Percentiles rank a stretch among this genome's conserved stretches.
Evolutionary conservation across 768 basidiomycete genomes (phyloP).

Genomic region (Hypsizygus marmoreus): DNA sequence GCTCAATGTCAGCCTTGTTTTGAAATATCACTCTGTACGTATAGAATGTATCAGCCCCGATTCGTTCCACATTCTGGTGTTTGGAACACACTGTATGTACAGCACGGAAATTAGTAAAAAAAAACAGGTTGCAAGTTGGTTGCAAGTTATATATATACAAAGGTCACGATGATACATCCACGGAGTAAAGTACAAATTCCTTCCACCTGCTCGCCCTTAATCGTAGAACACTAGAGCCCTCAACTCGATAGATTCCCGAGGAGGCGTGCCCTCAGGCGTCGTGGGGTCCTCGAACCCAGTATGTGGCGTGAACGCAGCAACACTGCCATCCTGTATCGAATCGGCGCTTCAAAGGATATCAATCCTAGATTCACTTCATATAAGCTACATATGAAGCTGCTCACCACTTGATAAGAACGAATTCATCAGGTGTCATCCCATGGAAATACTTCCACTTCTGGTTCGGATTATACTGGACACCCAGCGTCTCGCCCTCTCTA

Average conservation of each 20-base stretch:
- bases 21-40: too few relatives aligned
- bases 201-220: slow-evolving; percentile 13
- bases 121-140: too few relatives aligned
- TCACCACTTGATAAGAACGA: slow-evolving; percentile 56
- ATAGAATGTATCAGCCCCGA: too few relatives aligned
- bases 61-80: too few relatives aligned
- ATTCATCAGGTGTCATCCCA: slow-evolving; percentile 49
- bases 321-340: slow-evolving; percentile 43
- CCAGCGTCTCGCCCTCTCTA: slow-evolving; percentile 51
- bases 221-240: slow-evolving; percentile 68
- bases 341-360: slow-evolving; percentile 13
- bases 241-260: slow-evolving; percentile 62
- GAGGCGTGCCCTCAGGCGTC: slow-evolving; percentile 49
- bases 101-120: too few relatives aligned
- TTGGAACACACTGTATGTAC: too few relatives aligned
- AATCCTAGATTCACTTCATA: not conserved
- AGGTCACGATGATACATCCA: too few relatives aligned
- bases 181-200: not conserved
- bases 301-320: slow-evolving; percentile 61
- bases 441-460: slow-evolving; percentile 54
- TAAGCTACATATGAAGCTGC: not conserved
- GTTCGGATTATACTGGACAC: slow-evolving; percentile 42
- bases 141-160: too few relatives aligned
- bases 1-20: too few relatives aligned
- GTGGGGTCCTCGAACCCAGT: slow-evolving; percentile 60